Evolutionary conservation across 352 stramenopile species (phyloP), one percentile per base, ranked within the genome.

Genomic region (Aphanomyces cochlioides): DNA sequence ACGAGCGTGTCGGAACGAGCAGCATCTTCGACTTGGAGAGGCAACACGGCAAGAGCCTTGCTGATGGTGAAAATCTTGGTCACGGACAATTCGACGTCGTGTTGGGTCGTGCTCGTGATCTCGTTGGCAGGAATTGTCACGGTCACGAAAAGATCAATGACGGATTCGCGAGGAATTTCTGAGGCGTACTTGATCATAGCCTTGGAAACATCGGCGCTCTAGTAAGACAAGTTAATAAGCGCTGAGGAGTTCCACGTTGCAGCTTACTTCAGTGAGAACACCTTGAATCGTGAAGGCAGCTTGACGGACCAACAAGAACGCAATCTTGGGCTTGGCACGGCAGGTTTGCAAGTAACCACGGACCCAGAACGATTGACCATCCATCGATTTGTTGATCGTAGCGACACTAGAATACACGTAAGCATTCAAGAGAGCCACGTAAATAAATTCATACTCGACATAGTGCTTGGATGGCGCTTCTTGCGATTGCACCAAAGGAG

Each of bases 161-260:
- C 90, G 53, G 90, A 98, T 83, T 99, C 97, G 68, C 93, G 93
- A 19, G 96, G 87, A 58, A 99, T 84, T 13, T 86, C 81, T 72
- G 89, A 91, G 36, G 97, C 82, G 77, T 98, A 99, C 79, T 98
- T 98, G 72, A 99, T 92, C 95, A 99, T 99, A 69, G 93, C 93
- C 66, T 96, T 92, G 36, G 91, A 86, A 43, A 94, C 84, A 41
- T 88, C 85, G 74, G 94, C 90, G 78, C 95, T 92, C 75, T 93
- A 77, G 36, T 13, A 59, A 8, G 37, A 28, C 28, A 28, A 28
- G 28, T 28, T 2, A 28, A 28, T 28, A 28, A 17, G 15, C 47
- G 5, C 7, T 57, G 5, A 56, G 15, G 17, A 17, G 17, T 17
- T 17, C 15, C 15, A 17, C 40, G 19, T 28, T 53, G 15, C 1